Base-by-base conservation (phyloP, 2,329 filamentous ascomycete genomes). In the Aspergillus ustus region DNA sequence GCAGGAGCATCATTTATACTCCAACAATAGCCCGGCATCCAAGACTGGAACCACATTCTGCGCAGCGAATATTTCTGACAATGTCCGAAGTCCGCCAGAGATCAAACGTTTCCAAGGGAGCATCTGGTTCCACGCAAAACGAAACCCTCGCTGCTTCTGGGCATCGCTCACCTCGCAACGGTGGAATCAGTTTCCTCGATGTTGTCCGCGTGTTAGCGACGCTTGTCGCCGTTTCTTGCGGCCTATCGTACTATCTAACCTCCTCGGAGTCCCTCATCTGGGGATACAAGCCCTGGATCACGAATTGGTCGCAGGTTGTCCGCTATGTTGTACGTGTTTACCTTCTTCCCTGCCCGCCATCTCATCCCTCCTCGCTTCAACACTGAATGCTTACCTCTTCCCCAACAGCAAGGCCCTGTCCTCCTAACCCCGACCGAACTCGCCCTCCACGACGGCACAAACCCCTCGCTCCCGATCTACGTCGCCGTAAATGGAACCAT, bases 401-500 rank as follows among this genome's bases (percentile, higher is more conserved):
- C n/a, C 9, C n/a, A 34, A 64, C 63, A 83, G 81, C 74, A 77
- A 65, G 81, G 82, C 4, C 91, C 92, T 15, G 65, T 91, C 54
- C 81, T 85, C 73, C 84, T 98, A 44, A 97, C 92, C 1, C 89
- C 91, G 60, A 81, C 83, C 20, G 84, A 97, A 75, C 88, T 99
- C 52, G 76, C 85, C 50, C 75, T 81, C 54, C 96, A 91, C 83
- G 89, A 96, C 79, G 96, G 95, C 79, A 84, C 81, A 61, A 88
- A 97, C 77, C 81, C 88, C 9, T 76, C 79, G 7, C 87, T 90
- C 62, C 95, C 95, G 7, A 87, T 98, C 75, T 96, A 97, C 81
- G 85, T 99, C 59, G 92, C 93, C 65, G 88, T 99, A 71, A 89
- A 89, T 74, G 84, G 85, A 67, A 85, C 83, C 20, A 85, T 89